Percentiles rank a stretch among this genome's conserved stretches.
Evolutionary conservation across 805 yeast genomes (phyloP).

Genomic region (Ogataea pini): DNA sequence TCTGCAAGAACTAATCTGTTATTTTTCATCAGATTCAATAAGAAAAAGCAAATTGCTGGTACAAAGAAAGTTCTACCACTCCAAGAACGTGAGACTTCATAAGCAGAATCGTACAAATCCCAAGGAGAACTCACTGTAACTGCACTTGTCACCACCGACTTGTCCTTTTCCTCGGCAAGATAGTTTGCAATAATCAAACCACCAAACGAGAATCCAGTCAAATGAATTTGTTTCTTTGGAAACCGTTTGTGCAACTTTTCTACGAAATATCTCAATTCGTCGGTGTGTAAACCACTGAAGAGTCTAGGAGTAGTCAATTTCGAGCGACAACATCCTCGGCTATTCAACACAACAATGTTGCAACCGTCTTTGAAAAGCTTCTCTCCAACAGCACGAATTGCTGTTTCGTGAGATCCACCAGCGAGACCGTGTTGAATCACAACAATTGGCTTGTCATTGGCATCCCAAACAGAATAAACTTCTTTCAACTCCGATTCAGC

Average conservation of each 20-base stretch:
- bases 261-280: conserved; percentile 63
- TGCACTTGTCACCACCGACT: conserved; percentile 56
- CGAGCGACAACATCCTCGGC: conserved; percentile 78
- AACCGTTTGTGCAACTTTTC: conserved; percentile 48
- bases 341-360: conserved; percentile 61
- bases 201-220: conserved; percentile 74
- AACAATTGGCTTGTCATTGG: conserved; percentile 54
- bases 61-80: conserved; percentile 44
- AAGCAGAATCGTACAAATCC: conserved; percentile 62
- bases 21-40: conserved; percentile 46
- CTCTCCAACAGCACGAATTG: conserved; percentile 56
- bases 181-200: conserved; percentile 67
- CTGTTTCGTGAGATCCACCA: conserved; percentile 80
- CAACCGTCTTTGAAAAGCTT: conserved; percentile 44
- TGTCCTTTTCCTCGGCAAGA: conserved; percentile 63
- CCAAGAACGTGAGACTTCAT: conserved; percentile 40
- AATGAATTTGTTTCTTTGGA: conserved; percentile 65
- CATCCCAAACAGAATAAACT: conserved; percentile 34
- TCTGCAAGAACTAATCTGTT: conserved; percentile 40
- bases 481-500: conserved; percentile 44
- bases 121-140: conserved; percentile 67
- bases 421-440: conserved; percentile 72
- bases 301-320: conserved; percentile 67
- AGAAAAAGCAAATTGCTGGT: conserved; percentile 42
- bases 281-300: conserved; percentile 68